Evolutionary conservation across 257 asterid species (phyloP).

Genomic region (Salvia hispanica): DNA sequence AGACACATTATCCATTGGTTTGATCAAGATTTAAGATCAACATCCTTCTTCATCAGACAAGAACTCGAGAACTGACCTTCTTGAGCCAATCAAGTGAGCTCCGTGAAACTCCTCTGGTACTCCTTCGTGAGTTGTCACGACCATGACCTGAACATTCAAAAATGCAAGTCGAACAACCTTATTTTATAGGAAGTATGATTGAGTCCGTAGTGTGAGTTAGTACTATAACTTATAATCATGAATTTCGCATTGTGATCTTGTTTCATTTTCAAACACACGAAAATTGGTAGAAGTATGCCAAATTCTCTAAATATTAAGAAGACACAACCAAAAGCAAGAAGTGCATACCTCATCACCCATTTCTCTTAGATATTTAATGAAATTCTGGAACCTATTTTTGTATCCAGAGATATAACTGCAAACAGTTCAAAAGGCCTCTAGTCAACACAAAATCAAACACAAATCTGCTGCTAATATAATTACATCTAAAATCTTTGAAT

Average conservation of each 20-base stretch:
- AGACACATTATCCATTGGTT: slow-evolving; percentile 8
- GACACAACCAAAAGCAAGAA: slow-evolving; percentile 10
- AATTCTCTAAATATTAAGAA: neutral
- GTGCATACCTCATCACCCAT: slow-evolving; percentile 97
- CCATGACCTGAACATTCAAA: slow-evolving; percentile 74
- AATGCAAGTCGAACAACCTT: slow-evolving; percentile 23
- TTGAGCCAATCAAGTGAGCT: slow-evolving; percentile 89
- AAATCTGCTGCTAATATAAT: neutral
- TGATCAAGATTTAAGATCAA: neutral
- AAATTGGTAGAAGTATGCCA: slow-evolving; percentile 7
- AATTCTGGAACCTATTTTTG: slow-evolving; percentile 96
- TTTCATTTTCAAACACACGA: neutral
- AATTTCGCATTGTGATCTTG: neutral
- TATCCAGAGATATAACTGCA: slow-evolving; percentile 97
- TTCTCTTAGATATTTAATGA: slow-evolving; percentile 89
- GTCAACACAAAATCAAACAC: slow-evolving; percentile 23
- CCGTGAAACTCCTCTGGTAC: slow-evolving; percentile 95
- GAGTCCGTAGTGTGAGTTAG: neutral
- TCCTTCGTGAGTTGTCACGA: slow-evolving; percentile 98
- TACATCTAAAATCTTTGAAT: neutral
- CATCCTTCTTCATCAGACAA: slow-evolving; percentile 14
- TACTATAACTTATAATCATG: neutral
- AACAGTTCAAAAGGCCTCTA: slow-evolving; percentile 24
- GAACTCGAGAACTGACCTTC: slow-evolving; percentile 54
- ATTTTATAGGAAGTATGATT: slow-evolving; percentile 5